Conservation (phyloP, 2,329 filamentous ascomycete species). For the Geosmithia morbida region DNA sequence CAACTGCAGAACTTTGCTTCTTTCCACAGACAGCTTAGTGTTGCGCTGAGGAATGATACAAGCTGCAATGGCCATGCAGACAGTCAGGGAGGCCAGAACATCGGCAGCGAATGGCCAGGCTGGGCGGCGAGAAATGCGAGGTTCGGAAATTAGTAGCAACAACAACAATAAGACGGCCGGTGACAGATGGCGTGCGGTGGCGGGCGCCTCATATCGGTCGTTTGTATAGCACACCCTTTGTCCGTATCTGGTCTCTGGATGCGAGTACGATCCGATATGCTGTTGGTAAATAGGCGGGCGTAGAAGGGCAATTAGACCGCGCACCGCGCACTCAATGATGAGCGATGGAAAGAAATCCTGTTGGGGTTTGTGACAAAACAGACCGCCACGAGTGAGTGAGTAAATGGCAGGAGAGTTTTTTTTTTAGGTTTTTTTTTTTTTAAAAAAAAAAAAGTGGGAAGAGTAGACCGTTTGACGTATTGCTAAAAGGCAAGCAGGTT, state of each 20-base stretch:
- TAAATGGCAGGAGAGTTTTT: not conserved
- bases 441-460: not conserved
- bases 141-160: not conserved
- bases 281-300: not conserved
- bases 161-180: not conserved
- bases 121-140: not conserved
- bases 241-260: not conserved
- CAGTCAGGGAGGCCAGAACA: too few relatives aligned
- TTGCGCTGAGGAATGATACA: too few relatives aligned
- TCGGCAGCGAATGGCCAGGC: not conserved
- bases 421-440: too few relatives aligned
- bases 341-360: not conserved
- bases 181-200: not conserved
- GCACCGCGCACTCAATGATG: too few relatives aligned
- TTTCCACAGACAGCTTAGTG: too few relatives aligned
- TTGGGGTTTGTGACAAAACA: not conserved
- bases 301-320: too few relatives aligned
- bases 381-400: not conserved
- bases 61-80: too few relatives aligned
- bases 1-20: too few relatives aligned
- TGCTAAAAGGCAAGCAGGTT: too few relatives aligned
- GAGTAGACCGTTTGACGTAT: not conserved
- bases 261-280: not conserved
- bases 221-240: not conserved
- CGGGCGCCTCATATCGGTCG: not conserved